Evolutionary conservation across 345 rosid genomes (phyloP).

Genomic region (Lepidium africanum): DNA sequence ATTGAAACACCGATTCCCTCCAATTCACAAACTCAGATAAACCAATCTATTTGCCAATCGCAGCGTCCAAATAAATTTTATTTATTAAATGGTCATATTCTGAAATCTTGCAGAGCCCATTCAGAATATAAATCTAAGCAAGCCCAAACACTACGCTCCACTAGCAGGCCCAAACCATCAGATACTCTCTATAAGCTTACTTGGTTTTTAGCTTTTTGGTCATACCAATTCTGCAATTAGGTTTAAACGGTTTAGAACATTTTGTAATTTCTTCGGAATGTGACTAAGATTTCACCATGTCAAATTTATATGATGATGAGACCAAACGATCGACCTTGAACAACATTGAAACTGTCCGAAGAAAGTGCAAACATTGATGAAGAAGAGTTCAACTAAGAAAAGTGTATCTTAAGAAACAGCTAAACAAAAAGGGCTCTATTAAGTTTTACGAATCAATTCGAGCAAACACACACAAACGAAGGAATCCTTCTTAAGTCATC

Average conservation of each 20-base stretch:
- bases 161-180: too few relatives aligned
- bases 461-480: not conserved
- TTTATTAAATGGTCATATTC: not conserved
- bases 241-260: too few relatives aligned
- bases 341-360: not conserved
- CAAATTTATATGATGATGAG: not conserved
- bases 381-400: not conserved
- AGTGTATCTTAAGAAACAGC: not conserved
- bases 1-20: not conserved
- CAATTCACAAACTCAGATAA: not conserved
- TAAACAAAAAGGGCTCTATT: slow-evolving; percentile 17
- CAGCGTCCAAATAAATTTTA: not conserved
- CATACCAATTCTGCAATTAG: not conserved
- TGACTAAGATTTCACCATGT: not conserved
- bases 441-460: slow-evolving; percentile 19
- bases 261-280: too few relatives aligned
- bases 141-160: too few relatives aligned
- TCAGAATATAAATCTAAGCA: too few relatives aligned
- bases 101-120: not conserved
- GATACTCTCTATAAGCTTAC: not conserved
- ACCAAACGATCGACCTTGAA: not conserved
- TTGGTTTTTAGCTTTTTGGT: not conserved
- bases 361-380: not conserved
- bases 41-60: not conserved
- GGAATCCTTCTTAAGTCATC: slow-evolving; percentile 29